Evolutionary conservation across 805 yeast species (phyloP).

Genomic region (Tetrapisispora phaffii): DNA sequence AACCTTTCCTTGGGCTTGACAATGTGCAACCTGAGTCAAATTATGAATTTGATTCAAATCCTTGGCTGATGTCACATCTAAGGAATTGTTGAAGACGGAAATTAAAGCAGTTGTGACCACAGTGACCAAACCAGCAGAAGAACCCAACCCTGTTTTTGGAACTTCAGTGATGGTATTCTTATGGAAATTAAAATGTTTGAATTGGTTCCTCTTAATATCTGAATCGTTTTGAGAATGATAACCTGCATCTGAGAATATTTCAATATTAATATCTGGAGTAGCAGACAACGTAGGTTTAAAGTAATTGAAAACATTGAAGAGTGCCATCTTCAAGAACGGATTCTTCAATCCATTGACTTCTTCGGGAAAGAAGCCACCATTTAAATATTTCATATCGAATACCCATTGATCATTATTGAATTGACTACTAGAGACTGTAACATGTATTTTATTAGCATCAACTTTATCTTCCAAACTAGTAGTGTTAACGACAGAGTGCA

Average conservation of each 20-base stretch:
- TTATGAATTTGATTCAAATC: constrained; percentile 52
- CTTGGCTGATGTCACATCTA: constrained; percentile 23
- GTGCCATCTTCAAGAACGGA: constrained; percentile 65
- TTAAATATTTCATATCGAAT: constrained; percentile 31
- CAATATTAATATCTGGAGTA: constrained; percentile 36
- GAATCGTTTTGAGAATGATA: constrained; percentile 71
- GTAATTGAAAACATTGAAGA: constrained; percentile 48
- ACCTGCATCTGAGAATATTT: constrained; percentile 75
- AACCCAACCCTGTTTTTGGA: constrained; percentile 91
- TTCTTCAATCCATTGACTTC: constrained; percentile 37
- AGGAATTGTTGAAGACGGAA: constrained; percentile 33
- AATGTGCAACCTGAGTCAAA: constrained; percentile 80
- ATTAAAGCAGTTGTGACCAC: constrained; percentile 65
- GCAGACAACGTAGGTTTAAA: constrained; percentile 27
- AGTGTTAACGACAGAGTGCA: constrained; percentile 56
- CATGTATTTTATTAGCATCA: constrained; percentile 13
- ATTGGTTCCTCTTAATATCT: constrained; percentile 26
- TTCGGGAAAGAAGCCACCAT: constrained; percentile 11
- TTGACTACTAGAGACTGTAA: constrained; percentile 64
- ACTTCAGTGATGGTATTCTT: constrained; percentile 51
- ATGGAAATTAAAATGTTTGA: constrained; percentile 51
- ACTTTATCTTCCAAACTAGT: constrained; percentile 5
- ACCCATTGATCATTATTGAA: constrained; percentile 63
- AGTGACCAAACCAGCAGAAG: constrained; percentile 88
- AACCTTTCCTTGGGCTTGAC: constrained; percentile 86